A percentile compares a stretch with the other conserved stretches of the same genome.
These are phyloP conservation scores for Chlamydomonas incerta DNA, from an alignment of 139 green algal species.

Conservation along the genomic window DNA sequence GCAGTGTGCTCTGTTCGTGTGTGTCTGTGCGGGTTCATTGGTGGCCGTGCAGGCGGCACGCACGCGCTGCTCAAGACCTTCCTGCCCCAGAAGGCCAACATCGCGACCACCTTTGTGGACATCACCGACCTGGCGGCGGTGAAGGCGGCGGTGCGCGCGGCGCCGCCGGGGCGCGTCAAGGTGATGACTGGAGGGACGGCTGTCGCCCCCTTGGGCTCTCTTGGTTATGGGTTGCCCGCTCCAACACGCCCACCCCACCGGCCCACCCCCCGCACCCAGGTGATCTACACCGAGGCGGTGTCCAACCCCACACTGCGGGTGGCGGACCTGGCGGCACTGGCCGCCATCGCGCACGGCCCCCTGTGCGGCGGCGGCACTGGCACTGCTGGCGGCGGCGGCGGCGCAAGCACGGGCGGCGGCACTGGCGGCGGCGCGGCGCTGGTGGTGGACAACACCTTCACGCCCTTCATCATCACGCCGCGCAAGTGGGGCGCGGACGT, in stretches of 20 bases:
- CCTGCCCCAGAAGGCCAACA: constrained; percentile 70
- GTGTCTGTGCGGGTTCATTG: too few species aligned
- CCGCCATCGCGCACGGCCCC: constrained; percentile 55
- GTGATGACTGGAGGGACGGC: too few species aligned
- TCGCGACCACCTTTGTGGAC: constrained; percentile 77
- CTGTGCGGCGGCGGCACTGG: too few species aligned
- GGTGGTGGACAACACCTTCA: constrained; percentile 90
- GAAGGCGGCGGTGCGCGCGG: constrained; percentile 45
- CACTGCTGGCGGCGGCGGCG: too few species aligned
- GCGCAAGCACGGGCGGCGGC: too few species aligned
- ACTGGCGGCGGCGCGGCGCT: constrained; percentile 47
- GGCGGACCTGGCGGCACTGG: constrained; percentile 70
- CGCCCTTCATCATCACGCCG: constrained; percentile 70
- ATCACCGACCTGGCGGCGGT: constrained; percentile 72
- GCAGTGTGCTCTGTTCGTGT: too few species aligned
- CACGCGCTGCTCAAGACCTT: constrained; percentile 72
- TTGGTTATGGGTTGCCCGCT: neutral
- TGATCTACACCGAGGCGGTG: constrained; percentile 75
- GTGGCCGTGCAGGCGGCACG: constrained; percentile 76
- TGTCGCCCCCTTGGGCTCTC: too few species aligned
- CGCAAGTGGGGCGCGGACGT: constrained; percentile 71
- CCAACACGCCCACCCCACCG: neutral
- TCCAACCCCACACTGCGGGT: constrained; percentile 81
- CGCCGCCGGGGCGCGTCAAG: too few species aligned
- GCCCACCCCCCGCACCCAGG: constrained; percentile 24